Evolutionary conservation across 2,329 filamentous ascomycete genomes (phyloP), one percentile per base, ranked within the genome.

Genomic region (Parastagonospora avenae): DNA sequence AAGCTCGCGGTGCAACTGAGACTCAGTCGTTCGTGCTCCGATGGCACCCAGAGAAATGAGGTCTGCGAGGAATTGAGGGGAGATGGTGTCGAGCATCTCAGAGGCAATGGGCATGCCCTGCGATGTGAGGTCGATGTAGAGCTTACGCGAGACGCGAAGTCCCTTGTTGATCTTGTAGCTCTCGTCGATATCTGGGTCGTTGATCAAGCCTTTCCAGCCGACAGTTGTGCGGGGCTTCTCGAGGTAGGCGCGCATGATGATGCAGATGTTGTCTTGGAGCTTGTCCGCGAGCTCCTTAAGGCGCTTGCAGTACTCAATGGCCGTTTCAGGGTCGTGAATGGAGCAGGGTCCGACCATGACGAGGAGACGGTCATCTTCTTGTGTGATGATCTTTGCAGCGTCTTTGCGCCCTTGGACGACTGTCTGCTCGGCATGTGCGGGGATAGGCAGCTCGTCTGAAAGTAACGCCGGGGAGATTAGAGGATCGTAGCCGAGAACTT

Each of bases 101-200:
- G 86, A 92, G 50, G 94, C 94, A 74, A 99, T 95, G 52, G 94
- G 94, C 84, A 99, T 92, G 64, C 94, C 94, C 59, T 82, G 81
- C 55, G 81, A 81, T 31, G 93, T 99, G 55, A 99, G 82, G 71
- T 97, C 92, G 66, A 89, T 86, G 80, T 97, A 99, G 71, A 99
- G 83, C 79, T 96, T 89, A 66, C 94, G 85, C n/a, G 90, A 93
- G 50, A 96, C 86, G 28, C 91, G 86, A 49, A 99, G 84, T 46
- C 94, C 94, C 83, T 97, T 97, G 86, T 99, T 99, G 82, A 99
- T 99, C 80, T 96, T 86, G 88, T 90, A 99, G 71, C 89, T 94
- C 74, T 94, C 88, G 76, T 99, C 91, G 74, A 99, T 96, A 69
- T 97, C 92, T 2, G 94, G 94, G 76, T 99, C 94, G 78, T 99